Base-by-base conservation (phyloP, 2,329 filamentous ascomycete genomes). In the Neofusicoccum parvum region DNA sequence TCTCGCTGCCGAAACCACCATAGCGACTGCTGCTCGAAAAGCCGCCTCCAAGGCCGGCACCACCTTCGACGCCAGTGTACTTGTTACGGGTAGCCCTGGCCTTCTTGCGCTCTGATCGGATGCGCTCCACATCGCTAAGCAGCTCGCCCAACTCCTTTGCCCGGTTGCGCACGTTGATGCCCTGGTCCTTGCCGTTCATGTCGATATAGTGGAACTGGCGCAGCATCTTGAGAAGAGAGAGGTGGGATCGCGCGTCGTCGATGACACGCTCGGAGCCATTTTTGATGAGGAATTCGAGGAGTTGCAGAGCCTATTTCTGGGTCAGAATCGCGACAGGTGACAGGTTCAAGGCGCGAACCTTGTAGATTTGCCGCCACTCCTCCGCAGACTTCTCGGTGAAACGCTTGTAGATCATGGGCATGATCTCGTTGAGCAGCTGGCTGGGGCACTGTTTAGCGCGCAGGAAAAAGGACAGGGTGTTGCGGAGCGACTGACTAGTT, bases 321-420 rank as follows among this genome's bases (percentile, higher is more conserved):
- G 10, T 17, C 23, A 12, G 54, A 17, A 58, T 15, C 3, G 15
- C 3, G 41, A 15, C 27, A 10, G 3, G 3, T 10, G 7, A 5
- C 37, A 15, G 11, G 14, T 9, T 3, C 15, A 20, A 37, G 20
- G 45, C 56, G 54, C 65, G 73, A 68, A 92, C 90, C 84, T 99
- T 99, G 86, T 99, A 99, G 75, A 99, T 99, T 79, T 99, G 95
- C 71, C 95, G 88, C 95, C 95, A 99, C 81, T 99, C 95, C 78
- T 99, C 95, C 65, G 95, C 94, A 7, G 93, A 87, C 83, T 99
- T 99, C 78, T 99, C 95, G 67, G 95, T 99, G 80, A 99, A 99
- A 70, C 95, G 92, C 75, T 96, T 95, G 83, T 99, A 99, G 76
- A 99, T 97, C 92, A 99, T 95, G 70, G 95, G 95, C 95, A 99